Conservation (phyloP, 177 flowering plant genomes). For the Tripterygium wilfordii region DNA sequence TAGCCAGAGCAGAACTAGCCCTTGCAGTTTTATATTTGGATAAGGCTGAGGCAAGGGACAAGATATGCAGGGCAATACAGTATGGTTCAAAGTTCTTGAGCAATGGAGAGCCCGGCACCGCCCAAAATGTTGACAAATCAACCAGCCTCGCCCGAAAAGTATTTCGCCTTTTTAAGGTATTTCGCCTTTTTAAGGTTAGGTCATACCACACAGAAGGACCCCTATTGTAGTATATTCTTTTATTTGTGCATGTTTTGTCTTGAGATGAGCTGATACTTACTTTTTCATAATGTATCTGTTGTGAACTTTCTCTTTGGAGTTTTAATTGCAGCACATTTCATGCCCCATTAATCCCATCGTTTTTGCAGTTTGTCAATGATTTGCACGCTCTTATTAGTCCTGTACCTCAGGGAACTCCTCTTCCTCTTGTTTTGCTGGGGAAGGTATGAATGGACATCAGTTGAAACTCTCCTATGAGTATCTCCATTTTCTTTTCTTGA, state of each 20-base stretch:
- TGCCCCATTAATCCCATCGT: not conserved
- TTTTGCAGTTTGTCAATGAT: constrained; percentile 91
- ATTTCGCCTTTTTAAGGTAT: constrained; percentile 97
- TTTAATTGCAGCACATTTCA: too few relatives aligned
- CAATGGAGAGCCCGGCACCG: constrained; percentile 89
- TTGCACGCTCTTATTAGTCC: constrained; percentile 87
- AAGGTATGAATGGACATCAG: constrained; percentile 40
- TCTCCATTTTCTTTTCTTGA: not conserved
- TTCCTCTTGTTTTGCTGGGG: constrained; percentile 79
- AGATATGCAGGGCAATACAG: constrained; percentile 96
- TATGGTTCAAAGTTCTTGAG: constrained; percentile 95
- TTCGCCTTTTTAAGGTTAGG: constrained; percentile 91
- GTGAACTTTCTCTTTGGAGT: too few relatives aligned
- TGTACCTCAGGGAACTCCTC: constrained; percentile 80
- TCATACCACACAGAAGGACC: too few relatives aligned
- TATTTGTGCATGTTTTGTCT: not conserved
- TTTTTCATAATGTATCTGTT: too few relatives aligned
- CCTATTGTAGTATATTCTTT: too few relatives aligned
- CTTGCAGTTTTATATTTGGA: constrained; percentile 77
- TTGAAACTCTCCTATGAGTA: not conserved
- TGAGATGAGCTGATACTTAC: too few relatives aligned
- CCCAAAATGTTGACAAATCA: constrained; percentile 93
- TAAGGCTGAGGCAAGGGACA: constrained; percentile 98
- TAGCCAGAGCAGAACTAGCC: constrained; percentile 86
- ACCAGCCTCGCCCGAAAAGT: constrained; percentile 98